phyloP scores from a whole-genome alignment of 2,329 filamentous ascomycete genomes.

The Penicillium sp. region DNA sequence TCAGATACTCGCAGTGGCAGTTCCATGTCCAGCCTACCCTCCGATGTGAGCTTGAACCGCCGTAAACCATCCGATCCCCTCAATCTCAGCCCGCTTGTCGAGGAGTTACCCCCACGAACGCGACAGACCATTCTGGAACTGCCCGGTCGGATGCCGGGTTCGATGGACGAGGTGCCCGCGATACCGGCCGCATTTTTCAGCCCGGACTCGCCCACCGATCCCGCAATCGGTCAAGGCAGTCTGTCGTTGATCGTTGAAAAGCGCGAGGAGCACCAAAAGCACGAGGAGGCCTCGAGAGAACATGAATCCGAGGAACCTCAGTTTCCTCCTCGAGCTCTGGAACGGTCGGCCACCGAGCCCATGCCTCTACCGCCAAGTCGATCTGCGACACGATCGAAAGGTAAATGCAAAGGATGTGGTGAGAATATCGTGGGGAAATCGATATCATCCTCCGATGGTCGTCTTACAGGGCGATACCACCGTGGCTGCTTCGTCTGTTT shows the following conservation, averaged over 20 bases:
- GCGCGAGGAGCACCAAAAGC: slow-evolving; percentile 1
- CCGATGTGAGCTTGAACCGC: slow-evolving; percentile 33
- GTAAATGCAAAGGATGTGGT: slow-evolving; percentile 79
- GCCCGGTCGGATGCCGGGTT: slow-evolving; percentile 37
- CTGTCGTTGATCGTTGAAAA: slow-evolving; percentile 35
- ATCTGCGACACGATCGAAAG: slow-evolving; percentile 55
- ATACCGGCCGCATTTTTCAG: slow-evolving; percentile 32
- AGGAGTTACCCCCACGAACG: slow-evolving; percentile 49
- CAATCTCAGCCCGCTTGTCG: slow-evolving; percentile 55
- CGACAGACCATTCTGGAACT: slow-evolving; percentile 21
- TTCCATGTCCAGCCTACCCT: slow-evolving; percentile 60
- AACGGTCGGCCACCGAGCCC: slow-evolving; percentile 28
- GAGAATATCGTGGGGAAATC: slow-evolving; percentile 83
- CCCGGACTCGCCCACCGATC: slow-evolving; percentile 51
- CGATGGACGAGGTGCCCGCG: slow-evolving; percentile 29
- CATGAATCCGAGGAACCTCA: slow-evolving; percentile 12
- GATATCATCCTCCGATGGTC: slow-evolving; percentile 87
- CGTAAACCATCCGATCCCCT: slow-evolving; percentile 33
- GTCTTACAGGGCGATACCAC: slow-evolving; percentile 89
- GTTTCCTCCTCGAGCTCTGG: slow-evolving; percentile 29
- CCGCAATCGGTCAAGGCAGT: slow-evolving; percentile 43
- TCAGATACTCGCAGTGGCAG: slow-evolving; percentile 61
- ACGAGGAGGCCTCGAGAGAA: slow-evolving; percentile 1
- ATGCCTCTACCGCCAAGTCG: slow-evolving; percentile 32
- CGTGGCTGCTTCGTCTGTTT: slow-evolving; percentile 91